These are phyloP conservation scores for Zymoseptoria ardabiliae DNA, from an alignment of 2,329 filamentous ascomycete species.

Conservation along the genomic window DNA sequence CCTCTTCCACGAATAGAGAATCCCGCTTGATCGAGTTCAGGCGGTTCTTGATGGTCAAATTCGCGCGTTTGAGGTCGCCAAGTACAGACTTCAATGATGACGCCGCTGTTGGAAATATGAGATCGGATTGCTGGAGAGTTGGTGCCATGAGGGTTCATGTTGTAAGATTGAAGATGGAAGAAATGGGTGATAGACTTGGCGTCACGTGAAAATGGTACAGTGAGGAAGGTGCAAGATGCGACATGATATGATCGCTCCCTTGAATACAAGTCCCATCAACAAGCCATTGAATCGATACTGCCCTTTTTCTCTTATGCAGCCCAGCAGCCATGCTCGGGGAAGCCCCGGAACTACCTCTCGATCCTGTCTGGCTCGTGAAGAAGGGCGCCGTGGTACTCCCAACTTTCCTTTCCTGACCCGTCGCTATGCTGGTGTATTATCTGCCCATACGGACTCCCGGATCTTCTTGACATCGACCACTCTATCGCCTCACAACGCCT, in stretches of 20 bases:
- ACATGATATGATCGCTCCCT: neutral
- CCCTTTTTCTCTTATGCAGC: no score
- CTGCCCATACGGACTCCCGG: neutral
- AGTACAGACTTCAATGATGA: slow-evolving; percentile 64
- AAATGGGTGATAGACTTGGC: neutral
- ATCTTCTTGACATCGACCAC: neutral
- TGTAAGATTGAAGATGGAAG: neutral
- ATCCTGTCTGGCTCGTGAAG: neutral
- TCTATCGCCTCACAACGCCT: neutral
- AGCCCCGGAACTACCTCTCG: no score
- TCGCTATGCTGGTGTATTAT: neutral
- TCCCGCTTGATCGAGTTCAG: slow-evolving; percentile 72
- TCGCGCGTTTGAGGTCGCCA: slow-evolving; percentile 64
- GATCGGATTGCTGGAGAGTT: slow-evolving; percentile 23
- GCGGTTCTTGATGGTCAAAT: slow-evolving; percentile 73
- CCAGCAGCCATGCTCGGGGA: no score
- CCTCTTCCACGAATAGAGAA: slow-evolving; percentile 61
- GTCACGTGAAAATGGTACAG: neutral
- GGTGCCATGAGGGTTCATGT: neutral
- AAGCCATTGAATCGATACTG: no score
- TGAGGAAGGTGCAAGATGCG: neutral
- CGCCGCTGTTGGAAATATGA: slow-evolving; percentile 50
- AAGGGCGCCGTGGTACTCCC: neutral
- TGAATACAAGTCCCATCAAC: neutral
- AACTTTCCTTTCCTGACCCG: neutral